Percentiles rank a stretch among this genome's conserved stretches.
Conservation (phyloP, 441 rosid genomes). For the Pelargonium cotyledonis region DNA sequence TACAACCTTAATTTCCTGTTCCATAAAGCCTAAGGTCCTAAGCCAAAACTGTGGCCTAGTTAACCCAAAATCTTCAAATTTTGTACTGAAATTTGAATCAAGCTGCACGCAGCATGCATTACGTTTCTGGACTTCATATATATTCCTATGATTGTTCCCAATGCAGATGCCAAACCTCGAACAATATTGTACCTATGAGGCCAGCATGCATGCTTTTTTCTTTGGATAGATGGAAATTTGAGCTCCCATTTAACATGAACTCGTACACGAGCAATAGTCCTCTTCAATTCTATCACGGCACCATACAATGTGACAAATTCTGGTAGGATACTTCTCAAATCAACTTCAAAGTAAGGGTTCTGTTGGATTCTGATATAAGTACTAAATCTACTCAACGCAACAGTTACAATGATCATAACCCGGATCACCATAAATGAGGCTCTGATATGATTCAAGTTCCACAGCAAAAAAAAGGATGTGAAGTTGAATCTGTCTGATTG, state of each 20-base stretch:
- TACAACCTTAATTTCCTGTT: no score
- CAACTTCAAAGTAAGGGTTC: neutral
- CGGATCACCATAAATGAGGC: neutral
- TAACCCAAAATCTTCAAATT: conserved; percentile 35
- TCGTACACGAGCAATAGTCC: conserved; percentile 39
- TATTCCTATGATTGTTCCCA: conserved; percentile 39
- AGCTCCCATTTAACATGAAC: conserved; percentile 44
- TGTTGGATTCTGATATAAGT: neutral
- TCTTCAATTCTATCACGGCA: conserved; percentile 26
- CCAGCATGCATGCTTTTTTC: conserved; percentile 24
- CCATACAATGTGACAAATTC: conserved; percentile 25
- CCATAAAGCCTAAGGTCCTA: neutral
- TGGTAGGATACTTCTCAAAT: neutral
- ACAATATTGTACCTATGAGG: conserved; percentile 22
- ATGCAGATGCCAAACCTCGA: conserved; percentile 21
- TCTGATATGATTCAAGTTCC: neutral
- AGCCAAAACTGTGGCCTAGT: conserved; percentile 21
- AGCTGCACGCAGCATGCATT: no score
- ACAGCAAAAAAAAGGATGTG: neutral
- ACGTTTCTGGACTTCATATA: conserved; percentile 34
- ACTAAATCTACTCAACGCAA: no score
- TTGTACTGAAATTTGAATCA: conserved; percentile 32
- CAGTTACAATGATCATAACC: neutral
- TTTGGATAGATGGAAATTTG: conserved; percentile 29
- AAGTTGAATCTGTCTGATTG: neutral